phyloP scores from a whole-genome alignment of 2,329 filamentous ascomycete genomes.

The Penicillium expansum region DNA sequence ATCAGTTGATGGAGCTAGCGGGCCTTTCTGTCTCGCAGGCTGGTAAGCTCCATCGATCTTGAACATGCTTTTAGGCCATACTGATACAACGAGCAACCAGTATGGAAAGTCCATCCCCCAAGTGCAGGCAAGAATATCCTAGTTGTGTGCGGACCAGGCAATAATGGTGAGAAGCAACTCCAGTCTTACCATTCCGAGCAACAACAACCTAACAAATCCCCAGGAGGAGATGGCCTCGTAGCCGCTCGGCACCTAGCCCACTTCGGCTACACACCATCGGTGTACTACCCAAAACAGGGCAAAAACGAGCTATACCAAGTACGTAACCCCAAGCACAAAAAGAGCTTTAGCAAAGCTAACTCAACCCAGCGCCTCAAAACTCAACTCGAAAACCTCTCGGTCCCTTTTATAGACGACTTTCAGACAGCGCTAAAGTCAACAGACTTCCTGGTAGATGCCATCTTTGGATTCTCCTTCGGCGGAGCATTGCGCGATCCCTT shows the following conservation, averaged over 20 bases:
- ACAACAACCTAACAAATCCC: neutral
- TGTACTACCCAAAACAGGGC: conserved; percentile 91
- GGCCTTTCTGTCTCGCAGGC: conserved; percentile 91
- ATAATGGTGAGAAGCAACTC: conserved; percentile 49
- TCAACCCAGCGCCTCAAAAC: conserved; percentile 68
- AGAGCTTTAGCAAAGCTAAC: conserved; percentile 10
- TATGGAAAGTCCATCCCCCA: conserved; percentile 79
- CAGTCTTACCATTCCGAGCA: neutral
- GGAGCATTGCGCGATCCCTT: conserved; percentile 94
- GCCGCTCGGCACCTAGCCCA: conserved; percentile 87
- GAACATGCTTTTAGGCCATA: neutral
- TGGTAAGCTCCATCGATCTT: conserved; percentile 50
- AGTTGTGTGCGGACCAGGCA: conserved; percentile 84
- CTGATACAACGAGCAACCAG: conserved; percentile 44
- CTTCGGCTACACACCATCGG: conserved; percentile 82
- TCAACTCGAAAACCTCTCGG: conserved; percentile 76
- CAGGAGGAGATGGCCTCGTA: conserved; percentile 90
- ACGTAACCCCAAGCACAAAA: conserved; percentile 18
- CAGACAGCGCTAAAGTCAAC: conserved; percentile 60
- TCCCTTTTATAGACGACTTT: conserved; percentile 86
- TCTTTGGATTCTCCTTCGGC: conserved; percentile 94
- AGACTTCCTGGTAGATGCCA: conserved; percentile 85
- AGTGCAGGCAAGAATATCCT: conserved; percentile 69
- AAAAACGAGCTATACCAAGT: conserved; percentile 89
- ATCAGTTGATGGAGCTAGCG: conserved; percentile 96